Evolutionary conservation across 768 basidiomycete genomes (phyloP).

Genomic region (Mycena haematopus): DNA sequence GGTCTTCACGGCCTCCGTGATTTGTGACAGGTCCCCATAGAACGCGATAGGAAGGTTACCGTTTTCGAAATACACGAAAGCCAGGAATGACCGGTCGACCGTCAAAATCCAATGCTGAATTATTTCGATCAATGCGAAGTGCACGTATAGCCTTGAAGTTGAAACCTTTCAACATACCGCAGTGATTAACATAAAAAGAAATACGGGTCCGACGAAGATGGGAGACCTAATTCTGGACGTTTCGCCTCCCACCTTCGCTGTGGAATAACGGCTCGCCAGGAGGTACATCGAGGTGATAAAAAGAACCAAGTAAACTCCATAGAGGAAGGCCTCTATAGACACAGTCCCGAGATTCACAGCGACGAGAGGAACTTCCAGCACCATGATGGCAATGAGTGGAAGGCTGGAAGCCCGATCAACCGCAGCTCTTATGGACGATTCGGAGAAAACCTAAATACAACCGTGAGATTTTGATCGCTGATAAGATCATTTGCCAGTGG

Average conservation of each 20-base stretch:
- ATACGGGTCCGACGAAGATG: background rate
- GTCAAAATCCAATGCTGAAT: conserved; percentile 20
- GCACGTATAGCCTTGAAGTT: background rate
- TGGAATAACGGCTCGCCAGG: background rate
- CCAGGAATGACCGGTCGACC: conserved; percentile 27
- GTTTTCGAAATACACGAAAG: conserved; percentile 22
- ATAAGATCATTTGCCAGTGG: too few species aligned
- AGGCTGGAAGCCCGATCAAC: background rate
- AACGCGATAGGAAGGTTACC: conserved; percentile 15
- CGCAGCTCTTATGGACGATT: background rate
- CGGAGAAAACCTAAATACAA: too few species aligned
- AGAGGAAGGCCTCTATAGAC: background rate
- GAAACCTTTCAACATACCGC: background rate
- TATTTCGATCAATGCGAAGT: background rate
- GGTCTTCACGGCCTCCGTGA: conserved; percentile 25
- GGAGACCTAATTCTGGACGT: background rate
- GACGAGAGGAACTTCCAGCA: background rate
- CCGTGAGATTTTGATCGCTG: too few species aligned
- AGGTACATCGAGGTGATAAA: background rate
- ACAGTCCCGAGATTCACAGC: background rate
- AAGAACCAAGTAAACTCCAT: background rate
- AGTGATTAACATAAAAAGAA: background rate
- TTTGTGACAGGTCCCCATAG: conserved; percentile 24
- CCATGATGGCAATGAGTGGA: background rate
- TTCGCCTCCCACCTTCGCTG: background rate